Conservation (phyloP, 2,329 filamentous ascomycete species). For the Fusarium sp. region DNA sequence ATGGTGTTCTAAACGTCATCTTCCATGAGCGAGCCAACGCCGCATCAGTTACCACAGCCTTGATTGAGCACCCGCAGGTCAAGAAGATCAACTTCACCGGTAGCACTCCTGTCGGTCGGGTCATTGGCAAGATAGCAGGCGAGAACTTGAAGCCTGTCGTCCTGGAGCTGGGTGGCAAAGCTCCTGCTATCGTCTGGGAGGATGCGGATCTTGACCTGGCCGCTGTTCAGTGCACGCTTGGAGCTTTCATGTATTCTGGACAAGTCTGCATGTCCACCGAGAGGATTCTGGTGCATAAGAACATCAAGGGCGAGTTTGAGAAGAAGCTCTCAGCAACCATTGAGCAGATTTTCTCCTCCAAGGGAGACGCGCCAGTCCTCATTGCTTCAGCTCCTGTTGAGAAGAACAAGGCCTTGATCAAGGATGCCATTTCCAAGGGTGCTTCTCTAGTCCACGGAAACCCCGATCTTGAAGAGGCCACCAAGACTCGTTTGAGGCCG, state of each 20-base stretch:
- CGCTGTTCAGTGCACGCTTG: slow-evolving; percentile 76
- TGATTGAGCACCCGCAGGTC: slow-evolving; percentile 77
- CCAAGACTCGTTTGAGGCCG: slow-evolving; percentile 68
- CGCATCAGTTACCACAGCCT: slow-evolving; percentile 73
- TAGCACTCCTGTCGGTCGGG: slow-evolving; percentile 79
- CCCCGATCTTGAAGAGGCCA: slow-evolving; percentile 51
- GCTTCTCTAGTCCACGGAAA: slow-evolving; percentile 65
- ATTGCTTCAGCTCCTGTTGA: slow-evolving; percentile 76
- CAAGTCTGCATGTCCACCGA: slow-evolving; percentile 93
- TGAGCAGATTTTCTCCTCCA: slow-evolving; percentile 63
- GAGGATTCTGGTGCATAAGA: slow-evolving; percentile 73
- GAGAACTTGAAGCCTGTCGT: slow-evolving; percentile 84
- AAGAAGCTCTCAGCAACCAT: slow-evolving; percentile 58
- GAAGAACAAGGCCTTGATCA: slow-evolving; percentile 77
- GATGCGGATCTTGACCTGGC: slow-evolving; percentile 84
- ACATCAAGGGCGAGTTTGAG: slow-evolving; percentile 63
- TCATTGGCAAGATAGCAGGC: slow-evolving; percentile 79
- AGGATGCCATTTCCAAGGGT: slow-evolving; percentile 78
- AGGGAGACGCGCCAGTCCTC: slow-evolving; percentile 76
- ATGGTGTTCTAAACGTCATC: slow-evolving; percentile 81
- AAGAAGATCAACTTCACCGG: slow-evolving; percentile 93
- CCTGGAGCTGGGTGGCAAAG: slow-evolving; percentile 88
- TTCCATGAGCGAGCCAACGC: slow-evolving; percentile 77
- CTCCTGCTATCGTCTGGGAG: slow-evolving; percentile 81
- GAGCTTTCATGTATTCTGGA: slow-evolving; percentile 80